Base-by-base conservation (phyloP, 176 grass and related monocot genomes). In the Carex myosuroides region DNA sequence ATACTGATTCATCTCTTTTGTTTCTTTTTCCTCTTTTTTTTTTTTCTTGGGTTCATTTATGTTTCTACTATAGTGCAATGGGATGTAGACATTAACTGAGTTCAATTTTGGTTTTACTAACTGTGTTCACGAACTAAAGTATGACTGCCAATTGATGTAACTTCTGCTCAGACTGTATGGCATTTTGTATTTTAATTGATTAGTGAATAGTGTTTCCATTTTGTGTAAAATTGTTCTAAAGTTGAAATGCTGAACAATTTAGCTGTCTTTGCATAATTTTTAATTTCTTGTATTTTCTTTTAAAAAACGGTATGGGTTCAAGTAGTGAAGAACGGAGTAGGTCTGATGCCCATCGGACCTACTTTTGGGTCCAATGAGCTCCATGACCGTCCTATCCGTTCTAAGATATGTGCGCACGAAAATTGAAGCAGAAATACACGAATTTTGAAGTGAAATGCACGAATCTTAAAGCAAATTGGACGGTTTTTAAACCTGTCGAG, bases 1-100 rank as follows among this genome's bases (percentile, higher is more conserved):
- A 91, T 91, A 84, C 87, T 70, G 70, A 69, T 80, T 88, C 50
- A 62, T 85, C n/a, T 10, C 5, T 72, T 13, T 37, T 72, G 26
- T 72, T 83, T 69, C 30, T 72, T 71, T 71, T 12, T 70, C 44
- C 1, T 13, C 46, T 9, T 16, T 20, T 18, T 54, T 80, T 70
- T 35, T 35, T 35, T 63, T 79, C 13, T n/a, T 48, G 71, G 72
- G 22, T 39, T 79, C 7, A 54, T 60, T 85, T 20, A 66, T 63
- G 55, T 24, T 78, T 79, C 26, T 3, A 21, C 62, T 67, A 64
- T 86, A 79, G 84, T 70, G n/a, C 24, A 79, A 64, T 61, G 37
- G 10, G 50, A 76, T 52, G 83, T 77, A 73, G 83, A 48, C 65
- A 71, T 70, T 67, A 77, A 85, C 70, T 14, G 29, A 85, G 32